phyloP scores from a whole-genome alignment of 108 stramenopile genomes.

The Fistulifera solaris region DNA sequence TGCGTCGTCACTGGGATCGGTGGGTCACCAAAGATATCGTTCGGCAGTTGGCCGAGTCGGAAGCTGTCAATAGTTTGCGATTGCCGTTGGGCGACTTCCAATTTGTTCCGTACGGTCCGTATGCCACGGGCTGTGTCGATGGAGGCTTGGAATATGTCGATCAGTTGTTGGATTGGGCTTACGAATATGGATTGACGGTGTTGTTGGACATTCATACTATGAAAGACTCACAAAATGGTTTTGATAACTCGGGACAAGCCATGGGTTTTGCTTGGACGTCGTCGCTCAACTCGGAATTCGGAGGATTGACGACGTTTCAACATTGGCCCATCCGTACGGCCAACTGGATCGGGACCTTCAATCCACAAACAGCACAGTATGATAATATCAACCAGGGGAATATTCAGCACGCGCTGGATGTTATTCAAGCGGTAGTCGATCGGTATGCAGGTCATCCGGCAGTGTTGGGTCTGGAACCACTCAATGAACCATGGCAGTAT shows the following conservation, averaged over 20 bases:
- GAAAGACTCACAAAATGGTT: conserved; percentile 85
- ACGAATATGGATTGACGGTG: conserved; percentile 65
- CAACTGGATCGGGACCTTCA: conserved; percentile 80
- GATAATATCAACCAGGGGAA: conserved; percentile 65
- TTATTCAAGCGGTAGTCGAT: conserved; percentile 66
- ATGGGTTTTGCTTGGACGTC: conserved; percentile 73
- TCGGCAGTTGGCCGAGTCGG: conserved; percentile 46
- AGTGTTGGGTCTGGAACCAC: conserved; percentile 84
- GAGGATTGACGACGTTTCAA: conserved; percentile 45
- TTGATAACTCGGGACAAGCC: conserved; percentile 77
- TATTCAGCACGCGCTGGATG: conserved; percentile 67
- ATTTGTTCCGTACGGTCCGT: conserved; percentile 87
- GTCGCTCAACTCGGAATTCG: conserved; percentile 30
- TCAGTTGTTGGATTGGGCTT: conserved; percentile 67
- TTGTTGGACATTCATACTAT: conserved; percentile 77
- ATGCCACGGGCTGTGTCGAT: conserved; percentile 70
- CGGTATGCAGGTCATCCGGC: conserved; percentile 70
- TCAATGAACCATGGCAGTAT: conserved; percentile 92
- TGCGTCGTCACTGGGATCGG: conserved; percentile 82
- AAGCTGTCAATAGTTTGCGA: conserved; percentile 73
- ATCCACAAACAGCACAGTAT: conserved; percentile 49
- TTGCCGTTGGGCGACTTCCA: conserved; percentile 89
- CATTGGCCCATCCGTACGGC: conserved; percentile 87
- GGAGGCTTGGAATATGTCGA: conserved; percentile 85
- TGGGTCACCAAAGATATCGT: conserved; percentile 84